Conservation (phyloP, 192 early-diverging fungal genomes). For the Coemansia sp. region DNA sequence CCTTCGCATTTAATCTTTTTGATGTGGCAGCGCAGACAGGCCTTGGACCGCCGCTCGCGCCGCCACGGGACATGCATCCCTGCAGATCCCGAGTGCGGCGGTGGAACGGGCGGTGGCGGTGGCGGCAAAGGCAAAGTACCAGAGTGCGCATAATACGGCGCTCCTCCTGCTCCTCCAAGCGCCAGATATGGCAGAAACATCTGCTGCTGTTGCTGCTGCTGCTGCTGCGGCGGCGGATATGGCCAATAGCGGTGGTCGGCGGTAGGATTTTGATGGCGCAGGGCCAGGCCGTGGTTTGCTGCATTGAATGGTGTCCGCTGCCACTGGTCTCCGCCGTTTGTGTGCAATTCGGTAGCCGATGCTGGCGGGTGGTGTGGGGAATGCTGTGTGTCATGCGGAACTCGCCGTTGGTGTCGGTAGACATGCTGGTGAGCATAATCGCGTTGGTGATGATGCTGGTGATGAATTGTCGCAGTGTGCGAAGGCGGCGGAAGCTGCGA, state of each 20-base stretch:
- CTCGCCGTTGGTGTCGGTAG: constrained; percentile 8
- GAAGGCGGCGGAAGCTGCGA: neutral
- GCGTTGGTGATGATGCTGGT: constrained; percentile 6
- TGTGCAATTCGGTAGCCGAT: neutral
- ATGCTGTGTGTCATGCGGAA: neutral
- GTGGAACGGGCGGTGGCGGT: constrained; percentile 13
- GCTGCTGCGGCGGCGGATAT: constrained; percentile 36
- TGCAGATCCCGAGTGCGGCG: neutral
- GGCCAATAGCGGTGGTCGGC: constrained; percentile 45
- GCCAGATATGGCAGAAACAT: neutral
- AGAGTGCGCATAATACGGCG: constrained; percentile 6
- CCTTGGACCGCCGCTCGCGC: constrained; percentile 53
- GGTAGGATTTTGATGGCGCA: constrained; percentile 20
- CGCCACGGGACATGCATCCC: constrained; percentile 30
- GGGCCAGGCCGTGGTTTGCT: constrained; percentile 10
- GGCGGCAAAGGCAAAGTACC: constrained; percentile 9
- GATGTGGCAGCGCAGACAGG: constrained; percentile 53
- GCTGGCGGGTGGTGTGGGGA: neutral
- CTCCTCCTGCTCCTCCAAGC: neutral
- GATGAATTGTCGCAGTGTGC: neutral
- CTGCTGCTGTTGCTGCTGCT: constrained; percentile 9
- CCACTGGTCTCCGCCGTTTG: too few species aligned
- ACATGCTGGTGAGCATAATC: constrained; percentile 5
- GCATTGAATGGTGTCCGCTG: neutral
- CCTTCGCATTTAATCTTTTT: constrained; percentile 55